Base-by-base conservation (phyloP, 306 rosid genomes). In the Clitoria ternatea region DNA sequence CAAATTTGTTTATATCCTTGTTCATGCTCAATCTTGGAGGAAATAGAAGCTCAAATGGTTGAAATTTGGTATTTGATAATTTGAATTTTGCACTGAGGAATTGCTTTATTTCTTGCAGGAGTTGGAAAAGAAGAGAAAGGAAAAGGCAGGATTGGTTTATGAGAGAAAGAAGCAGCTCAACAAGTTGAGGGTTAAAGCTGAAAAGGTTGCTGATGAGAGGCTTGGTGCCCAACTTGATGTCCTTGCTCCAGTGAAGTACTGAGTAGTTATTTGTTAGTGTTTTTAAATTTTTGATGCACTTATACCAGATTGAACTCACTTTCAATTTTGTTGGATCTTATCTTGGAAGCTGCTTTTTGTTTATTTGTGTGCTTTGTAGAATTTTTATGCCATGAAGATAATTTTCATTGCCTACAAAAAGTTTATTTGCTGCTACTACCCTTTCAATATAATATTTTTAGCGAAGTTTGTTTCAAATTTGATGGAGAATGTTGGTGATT, bases 111-210 rank as follows among this genome's bases (percentile, higher is more conserved):
- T 4, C 9, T 19, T 22, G 29, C 79, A 88, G 94, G 94, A 85
- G 78, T 86, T 90, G 47, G 96, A 90, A 62, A 81, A 69, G 77
- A 90, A 90, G 91, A 83, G 96, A 69, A 90, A 90, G 86, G 96
- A 90, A 54, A 84, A 79, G 18, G 62, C 93, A 18, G 85, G 78
- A 24, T 32, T 69, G 14, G 79, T 79, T 2, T 90, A 90, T 12
- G 96, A 85, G 78, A 84, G 86, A 75, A 90, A 90, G 94, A 90
- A 90, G 84, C 88, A 84, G 70, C 66, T 90, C 79, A 82, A 63
- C 43, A 90, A 90, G 59, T 73, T 90, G 37, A 84, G 87, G 81
- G 74, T 77, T 36, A 87, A 85, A 24, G 96, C 96, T 6, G 94
- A 85, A 70, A 84, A 82, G 69, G 71, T 47, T 5, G 90, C 94